Base-by-base conservation (phyloP, 1,284 basidiomycete species). In the Meripilus lineatus region DNA sequence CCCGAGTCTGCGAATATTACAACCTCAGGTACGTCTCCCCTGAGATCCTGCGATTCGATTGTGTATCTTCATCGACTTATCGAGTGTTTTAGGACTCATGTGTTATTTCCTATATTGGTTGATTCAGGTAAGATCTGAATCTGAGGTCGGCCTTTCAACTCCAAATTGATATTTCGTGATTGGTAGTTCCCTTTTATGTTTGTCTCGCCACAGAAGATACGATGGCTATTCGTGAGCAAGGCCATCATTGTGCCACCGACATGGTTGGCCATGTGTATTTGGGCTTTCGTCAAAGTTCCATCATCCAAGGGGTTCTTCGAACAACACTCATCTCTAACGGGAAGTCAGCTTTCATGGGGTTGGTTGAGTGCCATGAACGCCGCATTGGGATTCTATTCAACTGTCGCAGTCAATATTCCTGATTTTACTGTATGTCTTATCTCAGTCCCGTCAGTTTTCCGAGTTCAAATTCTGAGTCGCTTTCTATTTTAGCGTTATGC, bases 91-190 rank as follows among this genome's bases (percentile, higher is more conserved):
- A 70, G 75, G 72, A 7, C 74, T 87, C 60, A 75, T 86, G 65
- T 88, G 81, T 57, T 92, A 87, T 64, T 79, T 89, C 63, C 61
- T 92, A 24, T 90, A 81, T 67, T 90, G 86, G 87, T 62, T 83
- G 17, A 66, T 84, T 22, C 79, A 64, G 51, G 57, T 54, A 5
- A 5, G 48, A n/a, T 28, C n/a, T 5, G 8, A n/a, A 20, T 17
- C 10, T 22, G 18, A 15, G 4, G 7, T 28, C 18, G 13, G 6
- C 6, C 21, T 32, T 8, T 30, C 42, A 28, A n/a, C 6, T 28
- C n/a, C 4, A 13, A 3, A n/a, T n/a, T n/a, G 5, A 22, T 38
- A 18, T 20, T 32, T 6, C 23, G 20, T 21, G 8, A 3, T 4
- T 5, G 6, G 20, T 47, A 85, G 57, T 72, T 84, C 51, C 87